Evolutionary conservation across 2,329 filamentous ascomycete genomes (phyloP).

Genomic region (Lasiodiplodia theobromae): DNA sequence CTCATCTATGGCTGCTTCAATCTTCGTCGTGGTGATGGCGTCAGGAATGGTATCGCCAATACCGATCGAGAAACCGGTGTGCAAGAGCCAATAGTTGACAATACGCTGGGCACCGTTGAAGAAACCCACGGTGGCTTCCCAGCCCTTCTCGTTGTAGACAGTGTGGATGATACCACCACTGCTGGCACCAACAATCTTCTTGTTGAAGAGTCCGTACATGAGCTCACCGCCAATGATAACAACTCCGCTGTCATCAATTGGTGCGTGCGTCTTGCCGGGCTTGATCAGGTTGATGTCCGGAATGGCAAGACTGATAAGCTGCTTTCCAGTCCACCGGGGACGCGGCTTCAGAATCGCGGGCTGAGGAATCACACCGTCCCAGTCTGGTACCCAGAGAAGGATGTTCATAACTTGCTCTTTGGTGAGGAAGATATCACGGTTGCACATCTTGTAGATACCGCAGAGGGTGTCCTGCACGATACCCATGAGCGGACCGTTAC

Average conservation of each 20-base stretch:
- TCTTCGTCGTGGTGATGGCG: slow-evolving; percentile 79
- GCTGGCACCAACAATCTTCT: slow-evolving; percentile 92
- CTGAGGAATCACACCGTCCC: slow-evolving; percentile 92
- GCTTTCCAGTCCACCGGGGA: slow-evolving; percentile 97
- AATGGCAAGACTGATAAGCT: slow-evolving; percentile 93
- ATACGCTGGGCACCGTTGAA: slow-evolving; percentile 95
- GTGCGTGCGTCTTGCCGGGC: slow-evolving; percentile 45
- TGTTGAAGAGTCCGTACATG: slow-evolving; percentile 87
- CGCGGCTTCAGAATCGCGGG: slow-evolving; percentile 94
- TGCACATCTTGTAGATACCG: slow-evolving; percentile 95
- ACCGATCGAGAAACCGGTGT: slow-evolving; percentile 96
- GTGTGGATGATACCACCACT: slow-evolving; percentile 93
- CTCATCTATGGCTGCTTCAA: slow-evolving; percentile 79
- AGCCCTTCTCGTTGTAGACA: slow-evolving; percentile 93
- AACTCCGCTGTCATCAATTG: slow-evolving; percentile 77
- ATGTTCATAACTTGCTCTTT: slow-evolving; percentile 96
- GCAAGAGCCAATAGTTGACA: slow-evolving; percentile 95
- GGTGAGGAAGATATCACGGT: slow-evolving; percentile 87
- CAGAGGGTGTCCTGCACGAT: slow-evolving; percentile 98
- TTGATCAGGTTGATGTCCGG: slow-evolving; percentile 75
- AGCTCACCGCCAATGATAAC: slow-evolving; percentile 87
- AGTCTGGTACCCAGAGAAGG: slow-evolving; percentile 95
- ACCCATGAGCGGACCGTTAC: slow-evolving; percentile 98
- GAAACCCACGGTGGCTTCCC: slow-evolving; percentile 86
- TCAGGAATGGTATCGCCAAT: slow-evolving; percentile 98